Percentiles rank a stretch among this genome's conserved stretches.
Evolutionary conservation across 352 stramenopile species (phyloP).

Genomic region (Phytophthora crassamura): DNA sequence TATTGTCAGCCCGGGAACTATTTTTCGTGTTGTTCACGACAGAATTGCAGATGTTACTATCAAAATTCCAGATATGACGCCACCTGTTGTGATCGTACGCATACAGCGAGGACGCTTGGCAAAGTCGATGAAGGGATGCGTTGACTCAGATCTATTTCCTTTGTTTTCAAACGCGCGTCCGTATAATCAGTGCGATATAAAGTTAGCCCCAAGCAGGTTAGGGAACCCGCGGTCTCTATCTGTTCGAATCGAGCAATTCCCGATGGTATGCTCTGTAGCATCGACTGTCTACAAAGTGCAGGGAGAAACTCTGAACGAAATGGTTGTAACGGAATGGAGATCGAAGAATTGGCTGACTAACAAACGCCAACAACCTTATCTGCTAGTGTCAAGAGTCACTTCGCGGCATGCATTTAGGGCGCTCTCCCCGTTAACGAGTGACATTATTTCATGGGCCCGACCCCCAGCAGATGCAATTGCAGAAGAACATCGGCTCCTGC

Average conservation of each 20-base stretch:
- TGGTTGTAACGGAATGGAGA: too few species aligned
- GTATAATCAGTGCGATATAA: too few species aligned
- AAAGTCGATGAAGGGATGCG: neutral
- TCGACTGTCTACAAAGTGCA: too few species aligned
- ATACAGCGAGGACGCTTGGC: neutral
- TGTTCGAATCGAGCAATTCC: too few species aligned
- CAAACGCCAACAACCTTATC: too few species aligned
- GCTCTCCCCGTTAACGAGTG: too few species aligned
- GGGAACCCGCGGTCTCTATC: too few species aligned
- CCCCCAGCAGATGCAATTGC: neutral
- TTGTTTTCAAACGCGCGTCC: conserved; percentile 9
- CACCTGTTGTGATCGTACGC: conserved; percentile 1
- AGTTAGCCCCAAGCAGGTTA: too few species aligned
- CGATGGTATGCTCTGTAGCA: too few species aligned
- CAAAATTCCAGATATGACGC: neutral
- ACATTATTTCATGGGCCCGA: conserved; percentile 1
- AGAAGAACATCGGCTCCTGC: neutral
- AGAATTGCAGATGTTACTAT: neutral
- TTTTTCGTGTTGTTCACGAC: conserved; percentile 12
- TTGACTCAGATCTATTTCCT: conserved; percentile 16
- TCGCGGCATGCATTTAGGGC: conserved; percentile 1
- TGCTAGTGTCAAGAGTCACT: too few species aligned
- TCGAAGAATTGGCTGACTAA: too few species aligned
- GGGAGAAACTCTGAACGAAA: too few species aligned
- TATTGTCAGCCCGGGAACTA: neutral